A percentile compares a stretch with the other conserved stretches of the same genome.
Evolutionary conservation across 352 stramenopile species (phyloP).

Genomic region (Blastocystis sp.): DNA sequence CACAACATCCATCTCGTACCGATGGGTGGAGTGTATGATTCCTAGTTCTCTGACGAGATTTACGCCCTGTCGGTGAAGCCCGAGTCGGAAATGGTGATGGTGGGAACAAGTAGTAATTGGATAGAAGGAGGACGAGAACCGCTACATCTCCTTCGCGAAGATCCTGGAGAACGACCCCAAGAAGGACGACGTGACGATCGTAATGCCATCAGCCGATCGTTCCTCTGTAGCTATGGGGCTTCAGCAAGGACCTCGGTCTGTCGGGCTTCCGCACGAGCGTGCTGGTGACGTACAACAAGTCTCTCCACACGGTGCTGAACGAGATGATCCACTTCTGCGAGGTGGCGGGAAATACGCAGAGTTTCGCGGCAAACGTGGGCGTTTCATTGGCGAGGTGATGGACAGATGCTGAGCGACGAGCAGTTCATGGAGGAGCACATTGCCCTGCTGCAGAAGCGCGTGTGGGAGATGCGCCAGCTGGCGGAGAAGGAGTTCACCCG

Average conservation of each 20-base stretch:
- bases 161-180: constrained; percentile 66
- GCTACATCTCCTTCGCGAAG: constrained; percentile 48
- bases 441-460: constrained; percentile 26
- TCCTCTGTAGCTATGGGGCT: constrained; percentile 48
- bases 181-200: constrained; percentile 62
- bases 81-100: neutral
- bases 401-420: constrained; percentile 45
- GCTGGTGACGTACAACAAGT: constrained; percentile 51
- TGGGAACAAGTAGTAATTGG: neutral
- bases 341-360: constrained; percentile 43
- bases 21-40: neutral
- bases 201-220: neutral
- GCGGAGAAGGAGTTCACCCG: constrained; percentile 26
- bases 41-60: constrained; percentile 63
- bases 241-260: constrained; percentile 65
- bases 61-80: constrained; percentile 66
- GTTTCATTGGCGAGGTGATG: neutral
- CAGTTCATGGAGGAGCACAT: constrained; percentile 55
- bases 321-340: constrained; percentile 65
- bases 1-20: constrained; percentile 53
- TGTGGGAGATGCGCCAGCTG: constrained; percentile 48
- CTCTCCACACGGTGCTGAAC: constrained; percentile 45
- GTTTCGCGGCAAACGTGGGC: constrained; percentile 38
- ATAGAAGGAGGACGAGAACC: constrained; percentile 50
- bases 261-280: constrained; percentile 61